Evolutionary conservation across 2,329 filamentous ascomycete genomes (phyloP), one percentile per base, ranked within the genome.

Genomic region (Aspergillus sp.): DNA sequence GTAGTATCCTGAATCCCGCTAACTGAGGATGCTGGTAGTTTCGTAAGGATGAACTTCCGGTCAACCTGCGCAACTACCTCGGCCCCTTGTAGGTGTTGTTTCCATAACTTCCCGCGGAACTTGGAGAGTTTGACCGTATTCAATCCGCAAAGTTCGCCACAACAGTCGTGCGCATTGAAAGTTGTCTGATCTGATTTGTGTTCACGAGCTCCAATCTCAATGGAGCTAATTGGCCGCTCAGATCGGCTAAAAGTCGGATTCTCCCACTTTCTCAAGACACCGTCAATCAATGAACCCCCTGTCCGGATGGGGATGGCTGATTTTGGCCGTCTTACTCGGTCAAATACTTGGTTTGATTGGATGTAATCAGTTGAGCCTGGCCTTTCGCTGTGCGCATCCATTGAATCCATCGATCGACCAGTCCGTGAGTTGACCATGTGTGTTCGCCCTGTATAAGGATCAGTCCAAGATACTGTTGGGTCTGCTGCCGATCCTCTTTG

Each of bases 1-100:
- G 39, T 32, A 39, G 52, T n/a, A 41, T 9, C 15, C 32, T 9
- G 6, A 12, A 5, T 12, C 19, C 12, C 10, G 20, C 43, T 25
- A 13, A 41, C n/a, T 13, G 47, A 4, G 5, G 44, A 50, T 3
- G 60, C 45, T 0, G 67, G 63, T 44, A 88, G 69, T 52, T 80
- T 85, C 19, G 83, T 74, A 0, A 98, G 70, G 13, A 98, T 85
- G 62, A 95, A 98, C 64, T 98, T 98, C 12, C 74, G 76, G 63
- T 97, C 91, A 1, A 98, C 85, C 60, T 98, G 93, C 0, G 83
- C 77, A 38, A 98, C 78, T 0, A 95, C 74, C 43, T 79, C 69
- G 0, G 87, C 86, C 6, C 68, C 61, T 1, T 66, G 62, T 7
- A 96, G 70, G 0, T 76, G 77, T 4, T 71, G 60, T 54, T 83